Evolutionary conservation across 2,329 filamentous ascomycete species (phyloP), one percentile per base, ranked within the genome.

Genomic region (Dichotomopilus funicola): DNA sequence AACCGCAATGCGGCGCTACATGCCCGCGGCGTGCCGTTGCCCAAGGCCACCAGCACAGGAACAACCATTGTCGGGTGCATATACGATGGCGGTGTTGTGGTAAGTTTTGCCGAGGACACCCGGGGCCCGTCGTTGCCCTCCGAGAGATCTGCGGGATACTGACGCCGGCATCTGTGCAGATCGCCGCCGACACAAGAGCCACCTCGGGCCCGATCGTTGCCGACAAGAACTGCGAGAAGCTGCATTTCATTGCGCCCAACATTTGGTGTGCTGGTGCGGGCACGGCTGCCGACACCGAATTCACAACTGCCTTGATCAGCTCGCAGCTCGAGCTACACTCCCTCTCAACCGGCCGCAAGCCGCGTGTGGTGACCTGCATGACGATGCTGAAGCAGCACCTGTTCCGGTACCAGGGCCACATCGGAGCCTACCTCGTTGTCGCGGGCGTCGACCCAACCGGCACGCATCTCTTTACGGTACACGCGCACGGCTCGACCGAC

Each of bases 151-250:
- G 19, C 19, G 19, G 19, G 19, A 27, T 27, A 27, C 19, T 27
- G 19, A 27, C 19, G 19, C 19, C 19, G 19, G 19, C 19, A 27
- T 27, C 8, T 45, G 40, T 19, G n/a, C 66, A 91, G 88, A 97
- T 99, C 74, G 94, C 94, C 61, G 94, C 94, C 77, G 94, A 99
- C 76, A 99, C 94, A 63, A 85, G 94, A 82, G 94, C 94, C 62
- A 99, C 94, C 47, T 95, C 89, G 62, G 94, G 94, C 38, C 91
- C 94, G 64, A 99, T 99, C 75, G 94, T 99, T 66, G 95, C 95
- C 74, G 94, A 99, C 83, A 99, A 99, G 89, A 99, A 99, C 82
- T 97, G 94, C 79, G 92, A 99, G 78, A 99, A 99, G 79, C 86
- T 99, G 62, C 94, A 99, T 78, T 99, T 95, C 80, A 99, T 99